These are phyloP conservation scores for Incumbomyces lentus DNA, from an alignment of 2,329 filamentous ascomycete species.

Conservation along the genomic window DNA sequence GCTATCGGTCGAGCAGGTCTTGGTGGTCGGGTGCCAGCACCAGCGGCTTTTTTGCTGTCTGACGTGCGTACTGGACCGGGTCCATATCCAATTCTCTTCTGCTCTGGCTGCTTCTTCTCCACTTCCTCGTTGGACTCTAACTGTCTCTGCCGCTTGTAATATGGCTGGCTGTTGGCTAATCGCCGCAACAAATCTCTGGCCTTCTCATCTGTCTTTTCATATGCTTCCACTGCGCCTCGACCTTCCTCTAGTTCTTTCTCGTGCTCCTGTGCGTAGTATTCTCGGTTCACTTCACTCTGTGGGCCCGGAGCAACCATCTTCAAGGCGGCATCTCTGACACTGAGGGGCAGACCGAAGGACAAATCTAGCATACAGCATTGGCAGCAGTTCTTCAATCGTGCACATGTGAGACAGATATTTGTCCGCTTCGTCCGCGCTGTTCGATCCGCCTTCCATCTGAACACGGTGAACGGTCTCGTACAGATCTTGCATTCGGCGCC, in stretches of 20 bases:
- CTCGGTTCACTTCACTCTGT: constrained; percentile 82
- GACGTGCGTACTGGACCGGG: constrained; percentile 70
- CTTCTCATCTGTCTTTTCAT: constrained; percentile 96
- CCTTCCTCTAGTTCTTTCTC: constrained; percentile 93
- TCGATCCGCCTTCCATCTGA: constrained; percentile 87
- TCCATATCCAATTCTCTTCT: constrained; percentile 43
- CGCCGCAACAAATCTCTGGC: constrained; percentile 76
- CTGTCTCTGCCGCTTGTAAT: constrained; percentile 77
- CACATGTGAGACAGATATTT: constrained; percentile 92
- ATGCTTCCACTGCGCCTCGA: constrained; percentile 71
- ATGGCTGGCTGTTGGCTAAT: constrained; percentile 85
- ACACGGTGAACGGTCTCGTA: constrained; percentile 90
- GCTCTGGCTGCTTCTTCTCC: constrained; percentile 31
- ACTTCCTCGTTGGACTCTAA: constrained; percentile 48
- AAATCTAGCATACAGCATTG: constrained; percentile 98
- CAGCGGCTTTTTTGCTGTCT: constrained; percentile 37
- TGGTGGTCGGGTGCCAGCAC: constrained; percentile 36
- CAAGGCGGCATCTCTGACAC: constrained; percentile 86
- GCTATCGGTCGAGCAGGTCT: constrained; percentile 53
- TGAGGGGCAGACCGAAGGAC: constrained; percentile 88
- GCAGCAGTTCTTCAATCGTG: constrained; percentile 95
- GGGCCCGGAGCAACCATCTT: constrained; percentile 97
- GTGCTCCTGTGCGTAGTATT: constrained; percentile 97
- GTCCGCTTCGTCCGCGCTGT: constrained; percentile 86
- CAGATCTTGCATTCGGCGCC: constrained; percentile 81